A percentile compares a stretch with the other conserved stretches of the same genome.
Evolutionary conservation across 1,284 basidiomycete genomes (phyloP).

Genomic region (Coniferiporia sulphurascens): DNA sequence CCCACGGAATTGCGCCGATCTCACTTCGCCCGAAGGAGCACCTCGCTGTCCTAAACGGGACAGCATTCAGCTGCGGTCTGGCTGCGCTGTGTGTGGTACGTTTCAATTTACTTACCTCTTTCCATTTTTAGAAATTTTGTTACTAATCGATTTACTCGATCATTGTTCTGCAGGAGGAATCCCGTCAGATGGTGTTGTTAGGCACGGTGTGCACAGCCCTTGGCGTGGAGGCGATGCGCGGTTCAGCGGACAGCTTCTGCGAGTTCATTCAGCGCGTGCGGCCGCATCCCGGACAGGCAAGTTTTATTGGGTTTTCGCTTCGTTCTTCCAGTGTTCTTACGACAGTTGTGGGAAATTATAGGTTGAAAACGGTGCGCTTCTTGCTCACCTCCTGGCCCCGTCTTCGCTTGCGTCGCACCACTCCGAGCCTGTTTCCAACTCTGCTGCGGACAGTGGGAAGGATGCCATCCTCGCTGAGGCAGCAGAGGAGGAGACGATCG

Average conservation of each 20-base stretch:
- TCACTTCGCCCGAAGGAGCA: constrained; percentile 78
- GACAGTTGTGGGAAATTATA: constrained; percentile 20
- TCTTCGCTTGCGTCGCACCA: constrained; percentile 63
- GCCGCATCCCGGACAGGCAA: constrained; percentile 82
- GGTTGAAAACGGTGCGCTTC: constrained; percentile 66
- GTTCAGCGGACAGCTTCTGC: constrained; percentile 68
- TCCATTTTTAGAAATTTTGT: constrained; percentile 47
- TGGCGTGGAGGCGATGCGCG: constrained; percentile 77
- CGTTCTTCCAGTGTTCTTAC: no score
- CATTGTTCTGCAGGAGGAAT: constrained; percentile 42
- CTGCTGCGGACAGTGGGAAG: constrained; percentile 65
- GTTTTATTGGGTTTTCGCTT: constrained; percentile 7
- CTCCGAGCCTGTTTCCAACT: constrained; percentile 58
- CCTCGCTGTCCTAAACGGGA: constrained; percentile 77
- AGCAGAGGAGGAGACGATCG: constrained; percentile 36
- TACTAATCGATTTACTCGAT: background rate
- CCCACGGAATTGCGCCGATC: constrained; percentile 63
- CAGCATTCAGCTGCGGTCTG: constrained; percentile 65
- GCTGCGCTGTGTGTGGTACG: constrained; percentile 35
- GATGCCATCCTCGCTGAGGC: constrained; percentile 37
- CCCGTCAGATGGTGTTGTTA: constrained; percentile 66
- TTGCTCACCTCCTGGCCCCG: constrained; percentile 67
- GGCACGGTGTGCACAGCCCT: constrained; percentile 79
- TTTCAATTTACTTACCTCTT: constrained; percentile 23
- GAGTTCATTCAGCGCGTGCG: constrained; percentile 77